These are phyloP conservation scores for Alternaria rosae DNA, from an alignment of 2,329 filamentous ascomycete genomes.

Conservation along the genomic window DNA sequence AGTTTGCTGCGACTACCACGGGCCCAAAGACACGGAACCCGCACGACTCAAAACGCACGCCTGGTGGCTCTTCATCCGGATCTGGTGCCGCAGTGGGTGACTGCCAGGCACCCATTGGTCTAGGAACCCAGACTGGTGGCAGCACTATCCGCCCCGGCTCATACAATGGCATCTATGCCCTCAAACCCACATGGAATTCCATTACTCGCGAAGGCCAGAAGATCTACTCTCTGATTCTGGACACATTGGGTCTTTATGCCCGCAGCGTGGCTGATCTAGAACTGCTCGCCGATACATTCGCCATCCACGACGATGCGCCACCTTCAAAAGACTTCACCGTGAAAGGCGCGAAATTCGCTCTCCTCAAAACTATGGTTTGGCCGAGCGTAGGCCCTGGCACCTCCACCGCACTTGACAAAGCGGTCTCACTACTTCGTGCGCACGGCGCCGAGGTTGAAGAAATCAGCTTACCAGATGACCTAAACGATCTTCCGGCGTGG, in stretches of 20 bases:
- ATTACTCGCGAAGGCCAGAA: slow-evolving; percentile 69
- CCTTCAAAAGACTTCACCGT: slow-evolving; percentile 47
- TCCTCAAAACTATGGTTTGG: slow-evolving; percentile 62
- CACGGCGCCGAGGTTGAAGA: slow-evolving; percentile 66
- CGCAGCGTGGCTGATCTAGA: slow-evolving; percentile 66
- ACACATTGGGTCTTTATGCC: slow-evolving; percentile 69
- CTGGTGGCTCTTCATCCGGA: slow-evolving; percentile 72
- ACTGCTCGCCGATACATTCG: slow-evolving; percentile 63
- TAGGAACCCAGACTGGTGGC: slow-evolving; percentile 73
- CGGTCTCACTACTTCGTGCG: slow-evolving; percentile 41
- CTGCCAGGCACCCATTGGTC: slow-evolving; percentile 65
- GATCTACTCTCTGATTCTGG: slow-evolving; percentile 65
- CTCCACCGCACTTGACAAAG: slow-evolving; percentile 45
- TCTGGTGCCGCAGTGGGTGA: slow-evolving; percentile 72
- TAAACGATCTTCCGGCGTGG: slow-evolving; percentile 56
- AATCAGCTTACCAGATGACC: slow-evolving; percentile 57
- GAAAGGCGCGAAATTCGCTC: slow-evolving; percentile 61
- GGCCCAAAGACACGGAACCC: slow-evolving; percentile 67
- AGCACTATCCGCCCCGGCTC: slow-evolving; percentile 69
- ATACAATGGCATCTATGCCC: slow-evolving; percentile 69
- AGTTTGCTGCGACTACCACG: slow-evolving; percentile 66
- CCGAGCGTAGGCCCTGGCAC: slow-evolving; percentile 48
- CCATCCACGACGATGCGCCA: slow-evolving; percentile 60
- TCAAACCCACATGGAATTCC: slow-evolving; percentile 72
- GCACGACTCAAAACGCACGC: slow-evolving; percentile 61